Base-by-base conservation (phyloP, 306 rosid genomes). In the Cucurbita ficifolia region DNA sequence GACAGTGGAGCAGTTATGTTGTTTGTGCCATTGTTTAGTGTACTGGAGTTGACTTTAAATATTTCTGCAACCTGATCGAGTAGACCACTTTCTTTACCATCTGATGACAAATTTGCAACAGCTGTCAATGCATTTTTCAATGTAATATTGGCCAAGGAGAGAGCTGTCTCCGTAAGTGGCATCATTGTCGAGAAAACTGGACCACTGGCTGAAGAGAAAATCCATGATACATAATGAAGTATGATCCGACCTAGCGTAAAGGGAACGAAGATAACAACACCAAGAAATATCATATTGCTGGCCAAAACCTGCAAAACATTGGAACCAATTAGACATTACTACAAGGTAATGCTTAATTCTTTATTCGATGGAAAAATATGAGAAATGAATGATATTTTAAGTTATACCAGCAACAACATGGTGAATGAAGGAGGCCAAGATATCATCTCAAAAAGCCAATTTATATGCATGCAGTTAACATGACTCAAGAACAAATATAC, bases 261-360 rank as follows among this genome's bases (percentile, higher is more conserved):
- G 45, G 99, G 99, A 76, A 95, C 88, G 83, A 91, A 86, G 84
- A 95, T 89, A 55, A 95, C 96, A 39, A 89, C 96, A 8, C 96
- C 99, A 65, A 95, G 96, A 87, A 95, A 95, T 88, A 95, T 95
- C 99, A 95, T 91, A 86, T 95, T 95, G 88, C 99, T 95, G 3
- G 97, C 99, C 74, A 95, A 84, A 72, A 95, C 99, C 99, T 95
- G 89, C 80, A 81, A 38, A 78, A 63, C 77, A 75, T 38, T 55
- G 49, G 55, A 39, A 33, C 36, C 57, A 46, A 68, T 68, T 68
- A 46, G 73, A 45, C 29, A 46, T 68, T 22, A 12, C 21, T 16
- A 16, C 45, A 29, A 16, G 43, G 22, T 29, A 50, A 29, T 8
- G 43, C 14, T 70, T 17, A 33, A 46, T 24, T 69, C 9, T 29